These are phyloP conservation scores for Lunularia cruciata DNA, from an alignment of 225 moss, liverwort and hornwort species.

Conservation along the genomic window DNA sequence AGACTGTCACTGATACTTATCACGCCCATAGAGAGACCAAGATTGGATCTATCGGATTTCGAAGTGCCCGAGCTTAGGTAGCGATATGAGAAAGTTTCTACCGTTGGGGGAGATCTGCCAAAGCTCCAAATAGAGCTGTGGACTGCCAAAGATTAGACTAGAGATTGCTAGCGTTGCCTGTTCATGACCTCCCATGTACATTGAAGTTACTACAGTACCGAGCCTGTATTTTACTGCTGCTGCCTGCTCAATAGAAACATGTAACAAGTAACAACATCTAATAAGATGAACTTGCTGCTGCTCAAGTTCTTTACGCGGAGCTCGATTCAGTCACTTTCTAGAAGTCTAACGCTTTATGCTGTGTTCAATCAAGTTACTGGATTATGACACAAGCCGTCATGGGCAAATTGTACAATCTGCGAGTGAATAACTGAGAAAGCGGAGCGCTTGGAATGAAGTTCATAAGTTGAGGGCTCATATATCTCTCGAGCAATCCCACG, in stretches of 20 bases:
- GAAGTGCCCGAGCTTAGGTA: too few relatives aligned
- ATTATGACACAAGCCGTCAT: background rate
- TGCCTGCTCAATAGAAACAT: constrained; percentile 5
- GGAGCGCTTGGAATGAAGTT: too few relatives aligned
- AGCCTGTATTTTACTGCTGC: background rate
- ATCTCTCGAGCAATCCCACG: too few relatives aligned
- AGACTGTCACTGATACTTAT: too few relatives aligned
- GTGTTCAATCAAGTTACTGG: background rate
- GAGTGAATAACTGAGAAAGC: constrained; percentile 3
- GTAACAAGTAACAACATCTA: too few relatives aligned
- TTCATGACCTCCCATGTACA: background rate
- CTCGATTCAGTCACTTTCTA: too few relatives aligned
- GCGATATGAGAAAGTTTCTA: too few relatives aligned
- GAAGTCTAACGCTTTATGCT: background rate
- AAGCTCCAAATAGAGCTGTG: background rate
- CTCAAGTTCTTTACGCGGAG: background rate
- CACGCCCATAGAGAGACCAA: too few relatives aligned
- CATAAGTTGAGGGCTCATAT: too few relatives aligned
- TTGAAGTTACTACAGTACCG: background rate
- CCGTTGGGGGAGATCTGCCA: too few relatives aligned
- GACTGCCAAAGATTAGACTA: background rate
- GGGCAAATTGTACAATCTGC: background rate
- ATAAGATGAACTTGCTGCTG: constrained; percentile 4
- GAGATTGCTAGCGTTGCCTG: background rate
- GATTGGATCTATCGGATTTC: too few relatives aligned